phyloP scores from a whole-genome alignment of 176 grass and related monocot species.

The Oryza meridionalis region DNA sequence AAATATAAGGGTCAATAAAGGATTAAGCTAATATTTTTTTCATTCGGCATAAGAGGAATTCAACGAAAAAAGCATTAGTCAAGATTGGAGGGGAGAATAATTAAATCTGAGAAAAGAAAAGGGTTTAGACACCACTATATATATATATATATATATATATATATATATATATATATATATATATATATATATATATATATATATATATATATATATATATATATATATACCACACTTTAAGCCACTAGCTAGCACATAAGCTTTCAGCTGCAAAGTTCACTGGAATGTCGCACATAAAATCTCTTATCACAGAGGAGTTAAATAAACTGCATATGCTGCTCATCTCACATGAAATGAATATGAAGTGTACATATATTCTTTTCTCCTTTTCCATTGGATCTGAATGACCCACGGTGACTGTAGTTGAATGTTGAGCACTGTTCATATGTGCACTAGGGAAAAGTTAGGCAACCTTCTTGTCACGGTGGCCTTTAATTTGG shows the following conservation, averaged over 20 bases:
- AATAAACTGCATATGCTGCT: slow-evolving; percentile 10
- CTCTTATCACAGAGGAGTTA: background rate
- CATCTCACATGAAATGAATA: slow-evolving; percentile 2
- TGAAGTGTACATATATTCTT: slow-evolving; percentile 35
- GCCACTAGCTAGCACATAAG: background rate
- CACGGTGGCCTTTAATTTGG: slow-evolving; percentile 30
- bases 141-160: background rate
- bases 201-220: background rate
- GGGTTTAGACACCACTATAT: background rate
- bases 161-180: background rate
- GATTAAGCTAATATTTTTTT: background rate
- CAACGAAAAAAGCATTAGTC: background rate
- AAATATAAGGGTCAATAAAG: background rate
- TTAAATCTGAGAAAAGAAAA: background rate
- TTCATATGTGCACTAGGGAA: slow-evolving; percentile 43
- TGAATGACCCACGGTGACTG: slow-evolving; percentile 45
- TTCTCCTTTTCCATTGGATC: slow-evolving; percentile 21
- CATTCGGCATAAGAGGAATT: background rate
- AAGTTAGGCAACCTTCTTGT: slow-evolving; percentile 63
- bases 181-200: background rate
- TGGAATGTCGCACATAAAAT: slow-evolving; percentile 5
- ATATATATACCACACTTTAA: background rate
- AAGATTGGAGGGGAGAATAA: background rate
- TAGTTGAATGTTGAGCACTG: slow-evolving; percentile 42
- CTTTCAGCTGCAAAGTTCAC: background rate